Evolutionary conservation across 148 eudicot genomes (phyloP).

Genomic region (Pharnaceum exiguum): DNA sequence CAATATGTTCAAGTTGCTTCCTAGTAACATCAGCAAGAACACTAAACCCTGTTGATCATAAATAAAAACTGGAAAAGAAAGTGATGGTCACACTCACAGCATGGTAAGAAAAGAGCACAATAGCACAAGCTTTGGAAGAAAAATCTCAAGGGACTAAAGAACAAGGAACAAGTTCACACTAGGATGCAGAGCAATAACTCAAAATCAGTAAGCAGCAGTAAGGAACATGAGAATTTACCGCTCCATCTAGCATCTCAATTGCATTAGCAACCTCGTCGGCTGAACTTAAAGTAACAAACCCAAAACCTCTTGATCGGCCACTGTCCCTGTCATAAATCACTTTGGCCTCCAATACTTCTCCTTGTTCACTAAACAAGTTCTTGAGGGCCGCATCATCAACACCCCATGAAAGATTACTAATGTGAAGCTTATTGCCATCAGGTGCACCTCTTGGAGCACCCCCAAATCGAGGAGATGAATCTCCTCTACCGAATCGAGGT

Average conservation of each 20-base stretch:
- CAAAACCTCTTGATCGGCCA: conserved; percentile 95
- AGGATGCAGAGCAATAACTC: neutral
- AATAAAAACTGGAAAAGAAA: too few relatives aligned
- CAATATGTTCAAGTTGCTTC: too few relatives aligned
- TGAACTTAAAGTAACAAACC: conserved; percentile 76
- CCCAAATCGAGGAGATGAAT: too few relatives aligned
- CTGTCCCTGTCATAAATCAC: conserved; percentile 93
- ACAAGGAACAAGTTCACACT: neutral
- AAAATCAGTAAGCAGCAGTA: neutral
- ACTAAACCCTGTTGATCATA: too few relatives aligned
- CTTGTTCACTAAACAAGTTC: conserved; percentile 69
- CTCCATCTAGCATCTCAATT: conserved; percentile 70
- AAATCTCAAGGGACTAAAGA: too few relatives aligned
- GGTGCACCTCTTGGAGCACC: conserved; percentile 39
- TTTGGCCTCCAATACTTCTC: conserved; percentile 78
- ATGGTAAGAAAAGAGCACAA: too few relatives aligned
- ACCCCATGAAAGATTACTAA: conserved; percentile 91
- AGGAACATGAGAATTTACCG: conserved; percentile 38
- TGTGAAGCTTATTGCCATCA: conserved; percentile 61
- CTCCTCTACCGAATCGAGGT: conserved; percentile 46
- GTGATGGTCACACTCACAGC: too few relatives aligned
- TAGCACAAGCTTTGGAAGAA: too few relatives aligned
- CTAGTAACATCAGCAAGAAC: too few relatives aligned
- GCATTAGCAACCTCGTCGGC: conserved; percentile 79
- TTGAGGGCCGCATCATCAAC: conserved; percentile 77